Evolutionary conservation across 306 rosid species (phyloP), one percentile per base, ranked within the genome.

Genomic region (Purshia tridentata): DNA sequence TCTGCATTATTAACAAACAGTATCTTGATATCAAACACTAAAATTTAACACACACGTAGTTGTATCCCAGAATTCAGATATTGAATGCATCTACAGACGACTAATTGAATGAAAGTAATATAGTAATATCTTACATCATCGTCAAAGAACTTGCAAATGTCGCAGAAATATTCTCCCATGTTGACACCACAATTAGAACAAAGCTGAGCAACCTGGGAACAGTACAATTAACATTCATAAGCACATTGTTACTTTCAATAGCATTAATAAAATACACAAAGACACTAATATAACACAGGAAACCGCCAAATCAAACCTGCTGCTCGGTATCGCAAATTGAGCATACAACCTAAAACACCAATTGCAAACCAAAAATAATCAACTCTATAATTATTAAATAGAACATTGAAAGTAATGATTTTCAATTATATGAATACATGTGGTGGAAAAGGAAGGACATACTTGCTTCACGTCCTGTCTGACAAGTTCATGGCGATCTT

Each of bases 91-190:
- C 73, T 44, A 49, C 35, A 64, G 4, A 29, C 2, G 56, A 18
- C 40, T 62, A 77, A 55, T 9, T 18, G 3, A 61, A 40, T 46
- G 4, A 23, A 59, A 70, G 13, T 16, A 57, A 56, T 6, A 29
- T 29, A 29, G 35, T 29, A 29, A 29, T 54, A 40, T 56, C 82
- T 78, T 78, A 87, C 96, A 61, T 87, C 67, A 74, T 86, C 90
- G 13, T 87, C 91, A 29, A 74, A 85, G 78, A 91, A 91, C 80
- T 87, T 89, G 89, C 95, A 89, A 63, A 87, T 81, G 29, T 76
- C 81, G 19, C 90, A 89, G 72, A 76, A 89, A 69, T 91, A 89
- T 64, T 89, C 91, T 52, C 91, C 92, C 91, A 89, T 87, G 70
- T 78, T 84, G 71, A 89, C 91, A 14, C 88, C 88, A 56, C 91